Evolutionary conservation across 495 filamentous ascomycete genomes (phyloP).

Genomic region (Peziza echinospora): DNA sequence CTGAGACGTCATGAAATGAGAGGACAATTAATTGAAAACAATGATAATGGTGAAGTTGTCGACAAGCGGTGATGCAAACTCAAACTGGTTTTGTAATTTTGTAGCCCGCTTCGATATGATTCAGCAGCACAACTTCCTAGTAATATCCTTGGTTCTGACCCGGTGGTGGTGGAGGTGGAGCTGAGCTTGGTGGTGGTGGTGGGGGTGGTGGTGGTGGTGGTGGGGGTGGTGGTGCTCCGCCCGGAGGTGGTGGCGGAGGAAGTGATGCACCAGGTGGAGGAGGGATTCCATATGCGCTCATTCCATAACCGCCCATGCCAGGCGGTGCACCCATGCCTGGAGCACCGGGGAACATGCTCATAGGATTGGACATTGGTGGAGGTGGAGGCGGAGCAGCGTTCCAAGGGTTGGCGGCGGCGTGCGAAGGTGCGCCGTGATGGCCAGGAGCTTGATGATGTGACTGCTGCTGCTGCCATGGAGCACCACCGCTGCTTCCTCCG

Average conservation of each 20-base stretch:
- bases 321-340: conserved; percentile 13
- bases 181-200: conserved; percentile 9
- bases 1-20: too few relatives aligned
- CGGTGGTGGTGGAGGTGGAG: conserved; percentile 18
- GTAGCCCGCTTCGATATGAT: neutral
- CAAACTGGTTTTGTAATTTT: too few relatives aligned
- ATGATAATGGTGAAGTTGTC: too few relatives aligned
- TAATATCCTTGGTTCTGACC: too few relatives aligned
- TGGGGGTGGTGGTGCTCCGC: conserved; percentile 7
- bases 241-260: conserved; percentile 12
- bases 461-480: neutral
- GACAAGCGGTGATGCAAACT: too few relatives aligned
- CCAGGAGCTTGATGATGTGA: neutral
- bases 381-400: neutral
- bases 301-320: conserved; percentile 14
- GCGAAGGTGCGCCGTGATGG: conserved; percentile 4
- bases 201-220: conserved; percentile 15
- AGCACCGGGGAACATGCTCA: conserved; percentile 1
- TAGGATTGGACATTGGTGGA: neutral
- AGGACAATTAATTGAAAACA: too few relatives aligned
- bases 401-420: conserved; percentile 1
- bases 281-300: conserved; percentile 10
- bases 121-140: too few relatives aligned
- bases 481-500: conserved; percentile 15
- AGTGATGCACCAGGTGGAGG: conserved; percentile 15